Percentiles rank a stretch among this genome's conserved stretches.
Conservation (phyloP, 2,329 filamentous ascomycete species). For the Monosporascus cannonballus region DNA sequence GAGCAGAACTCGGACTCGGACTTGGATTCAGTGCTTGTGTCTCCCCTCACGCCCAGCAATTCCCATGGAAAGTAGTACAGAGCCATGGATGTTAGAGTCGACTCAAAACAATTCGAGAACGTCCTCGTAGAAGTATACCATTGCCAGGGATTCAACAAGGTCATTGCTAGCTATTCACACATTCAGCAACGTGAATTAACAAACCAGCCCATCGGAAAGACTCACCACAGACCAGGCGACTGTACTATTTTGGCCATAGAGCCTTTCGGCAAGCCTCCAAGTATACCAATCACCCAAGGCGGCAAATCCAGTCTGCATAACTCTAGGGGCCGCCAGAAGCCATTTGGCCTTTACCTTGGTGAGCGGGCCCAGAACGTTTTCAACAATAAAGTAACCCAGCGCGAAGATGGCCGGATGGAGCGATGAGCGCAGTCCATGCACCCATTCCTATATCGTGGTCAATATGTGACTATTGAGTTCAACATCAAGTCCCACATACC, state of each 20-base stretch:
- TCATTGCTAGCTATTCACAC: slow-evolving; percentile 56
- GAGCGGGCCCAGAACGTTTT: slow-evolving; percentile 47
- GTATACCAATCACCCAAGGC: slow-evolving; percentile 79
- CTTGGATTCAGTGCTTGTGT: slow-evolving; percentile 34
- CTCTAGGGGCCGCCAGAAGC: slow-evolving; percentile 66
- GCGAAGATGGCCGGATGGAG: slow-evolving; percentile 88
- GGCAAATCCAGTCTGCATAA: slow-evolving; percentile 71
- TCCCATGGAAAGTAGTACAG: slow-evolving; percentile 85
- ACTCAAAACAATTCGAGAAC: slow-evolving; percentile 90
- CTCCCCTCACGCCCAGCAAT: slow-evolving; percentile 42
- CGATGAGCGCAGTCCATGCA: slow-evolving; percentile 77
- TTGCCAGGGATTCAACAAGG: slow-evolving; percentile 79
- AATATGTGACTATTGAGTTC: slow-evolving; percentile 2
- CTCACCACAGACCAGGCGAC: slow-evolving; percentile 66
- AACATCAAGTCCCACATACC: slow-evolving; percentile 48
- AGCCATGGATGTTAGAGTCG: slow-evolving; percentile 75
- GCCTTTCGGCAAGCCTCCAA: slow-evolving; percentile 69
- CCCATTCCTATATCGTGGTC: slow-evolving; percentile 72
- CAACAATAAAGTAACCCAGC: slow-evolving; percentile 59
- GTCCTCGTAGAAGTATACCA: slow-evolving; percentile 94
- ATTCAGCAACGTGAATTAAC: slow-evolving; percentile 7
- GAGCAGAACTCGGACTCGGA: slow-evolving; percentile 30
- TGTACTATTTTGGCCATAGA: slow-evolving; percentile 62
- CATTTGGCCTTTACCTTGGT: slow-evolving; percentile 55
- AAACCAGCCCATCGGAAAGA: slow-evolving; percentile 11